A percentile compares a stretch with the other conserved stretches of the same genome.
These are phyloP conservation scores for Ophiostoma triangulosporum DNA, from an alignment of 2,329 filamentous ascomycete species.

Conservation along the genomic window DNA sequence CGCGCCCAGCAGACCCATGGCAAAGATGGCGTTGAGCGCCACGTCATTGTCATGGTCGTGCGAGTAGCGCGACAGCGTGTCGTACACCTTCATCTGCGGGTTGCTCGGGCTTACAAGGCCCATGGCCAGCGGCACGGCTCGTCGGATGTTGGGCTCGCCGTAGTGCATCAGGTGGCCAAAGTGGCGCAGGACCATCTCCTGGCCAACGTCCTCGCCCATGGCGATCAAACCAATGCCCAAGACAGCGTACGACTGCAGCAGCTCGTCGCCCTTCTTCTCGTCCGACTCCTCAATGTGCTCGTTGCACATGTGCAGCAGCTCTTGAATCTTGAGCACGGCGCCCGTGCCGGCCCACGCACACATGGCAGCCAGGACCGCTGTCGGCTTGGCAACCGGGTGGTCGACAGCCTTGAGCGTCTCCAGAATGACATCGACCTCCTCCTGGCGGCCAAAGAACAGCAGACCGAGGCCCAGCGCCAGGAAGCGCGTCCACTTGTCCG, in stretches of 20 bases:
- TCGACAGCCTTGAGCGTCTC: constrained; percentile 96
- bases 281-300: constrained; percentile 91
- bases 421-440: constrained; percentile 95
- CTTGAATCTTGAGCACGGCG: constrained; percentile 91
- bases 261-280: constrained; percentile 88
- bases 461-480: constrained; percentile 87
- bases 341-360: constrained; percentile 98
- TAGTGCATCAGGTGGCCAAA: constrained; percentile 99
- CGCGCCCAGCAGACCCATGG: constrained; percentile 92
- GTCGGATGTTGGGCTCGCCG: constrained; percentile 91
- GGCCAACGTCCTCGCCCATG: constrained; percentile 96
- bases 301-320: constrained; percentile 94
- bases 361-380: constrained; percentile 83
- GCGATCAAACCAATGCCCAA: constrained; percentile 86
- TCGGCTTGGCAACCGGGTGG: constrained; percentile 94
- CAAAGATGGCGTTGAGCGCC: constrained; percentile 95
- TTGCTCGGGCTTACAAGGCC: constrained; percentile 94
- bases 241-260: constrained; percentile 91
- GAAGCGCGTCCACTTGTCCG: constrained; percentile 97
- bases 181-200: constrained; percentile 96
- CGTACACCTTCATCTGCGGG: constrained; percentile 99
- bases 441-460: constrained; percentile 90
- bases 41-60: constrained; percentile 99
- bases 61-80: constrained; percentile 91
- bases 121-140: constrained; percentile 91